These are phyloP conservation scores for Globisporangium polare DNA, from an alignment of 352 stramenopile genomes.

Conservation along the genomic window DNA sequence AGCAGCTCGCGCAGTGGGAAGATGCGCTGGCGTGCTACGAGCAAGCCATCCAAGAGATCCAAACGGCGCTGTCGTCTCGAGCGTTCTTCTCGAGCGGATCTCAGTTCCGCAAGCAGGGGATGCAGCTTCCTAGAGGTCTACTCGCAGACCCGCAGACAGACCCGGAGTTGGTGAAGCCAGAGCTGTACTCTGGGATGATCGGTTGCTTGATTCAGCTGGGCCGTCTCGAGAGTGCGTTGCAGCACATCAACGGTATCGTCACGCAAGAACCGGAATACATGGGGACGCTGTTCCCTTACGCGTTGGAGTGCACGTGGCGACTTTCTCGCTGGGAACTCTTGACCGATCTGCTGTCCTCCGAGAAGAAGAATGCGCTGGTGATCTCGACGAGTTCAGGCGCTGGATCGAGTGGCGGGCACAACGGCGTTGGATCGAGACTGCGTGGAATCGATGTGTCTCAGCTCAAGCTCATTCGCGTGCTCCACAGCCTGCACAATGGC, in stretches of 20 bases:
- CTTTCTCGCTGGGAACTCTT: slow-evolving; percentile 82
- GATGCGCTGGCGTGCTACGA: slow-evolving; percentile 76
- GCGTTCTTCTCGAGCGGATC: slow-evolving; percentile 16
- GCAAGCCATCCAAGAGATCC: slow-evolving; percentile 69
- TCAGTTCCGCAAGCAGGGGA: slow-evolving; percentile 2
- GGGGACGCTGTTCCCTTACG: slow-evolving; percentile 74
- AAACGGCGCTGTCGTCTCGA: slow-evolving; percentile 38
- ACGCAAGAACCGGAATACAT: slow-evolving; percentile 76
- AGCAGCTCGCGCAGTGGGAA: slow-evolving; percentile 74
- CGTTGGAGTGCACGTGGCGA: slow-evolving; percentile 83
- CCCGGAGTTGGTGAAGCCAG: slow-evolving; percentile 55
- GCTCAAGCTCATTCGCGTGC: slow-evolving; percentile 74
- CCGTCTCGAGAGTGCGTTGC: slow-evolving; percentile 75
- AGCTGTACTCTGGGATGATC: slow-evolving; percentile 81
- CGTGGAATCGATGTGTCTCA: slow-evolving; percentile 72
- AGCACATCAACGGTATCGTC: slow-evolving; percentile 85
- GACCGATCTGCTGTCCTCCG: slow-evolving; percentile 64
- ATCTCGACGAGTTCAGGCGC: slow-evolving; percentile 22
- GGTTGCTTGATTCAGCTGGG: slow-evolving; percentile 82
- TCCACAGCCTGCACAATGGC: slow-evolving; percentile 66
- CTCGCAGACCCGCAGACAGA: slow-evolving; percentile 33
- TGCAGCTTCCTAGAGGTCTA: slow-evolving; percentile 17
- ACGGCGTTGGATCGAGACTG: slow-evolving; percentile 21
- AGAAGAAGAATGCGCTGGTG: slow-evolving; percentile 66
- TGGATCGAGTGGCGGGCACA: not conserved